Conservation (phyloP, 148 eudicot genomes). For the Fagopyrum esculentum region DNA sequence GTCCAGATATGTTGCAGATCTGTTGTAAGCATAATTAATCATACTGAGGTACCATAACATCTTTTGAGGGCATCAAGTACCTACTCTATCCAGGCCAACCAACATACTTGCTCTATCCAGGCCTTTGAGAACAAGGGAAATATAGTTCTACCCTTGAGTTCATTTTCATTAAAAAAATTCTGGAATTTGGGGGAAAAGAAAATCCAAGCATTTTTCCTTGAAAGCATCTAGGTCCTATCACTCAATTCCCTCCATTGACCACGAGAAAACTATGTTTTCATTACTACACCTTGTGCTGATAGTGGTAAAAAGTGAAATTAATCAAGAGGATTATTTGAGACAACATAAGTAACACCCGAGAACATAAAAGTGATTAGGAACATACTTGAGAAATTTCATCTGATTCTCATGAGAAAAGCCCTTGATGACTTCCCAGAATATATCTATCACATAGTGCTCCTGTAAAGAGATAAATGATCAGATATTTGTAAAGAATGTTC, state of each 20-base stretch:
- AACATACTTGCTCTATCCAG: too few species aligned
- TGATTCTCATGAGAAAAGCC: conserved; percentile 69
- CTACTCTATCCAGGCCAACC: not conserved
- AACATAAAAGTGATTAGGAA: conserved; percentile 2
- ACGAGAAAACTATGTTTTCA: not conserved
- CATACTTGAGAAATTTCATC: conserved; percentile 91
- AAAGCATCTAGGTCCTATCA: not conserved
- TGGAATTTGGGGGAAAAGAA: not conserved
- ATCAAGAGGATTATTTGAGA: not conserved
- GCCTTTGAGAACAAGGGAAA: not conserved
- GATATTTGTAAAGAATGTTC: not conserved
- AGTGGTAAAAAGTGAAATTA: not conserved
- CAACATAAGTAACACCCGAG: not conserved
- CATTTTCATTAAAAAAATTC: not conserved
- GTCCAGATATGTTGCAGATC: not conserved
- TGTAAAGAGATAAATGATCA: conserved; percentile 26
- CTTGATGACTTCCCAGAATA: conserved; percentile 90
- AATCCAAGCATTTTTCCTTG: not conserved
- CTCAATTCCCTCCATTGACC: not conserved
- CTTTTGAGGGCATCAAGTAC: not conserved
- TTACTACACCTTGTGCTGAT: not conserved
- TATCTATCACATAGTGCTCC: conserved; percentile 90
- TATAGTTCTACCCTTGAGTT: not conserved
- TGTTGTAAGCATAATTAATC: not conserved
- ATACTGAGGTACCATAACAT: not conserved